A percentile compares a stretch with the other conserved stretches of the same genome.
These are phyloP conservation scores for Aspergillus aculeatinus DNA, from an alignment of 2,329 filamentous ascomycete genomes.

Conservation along the genomic window DNA sequence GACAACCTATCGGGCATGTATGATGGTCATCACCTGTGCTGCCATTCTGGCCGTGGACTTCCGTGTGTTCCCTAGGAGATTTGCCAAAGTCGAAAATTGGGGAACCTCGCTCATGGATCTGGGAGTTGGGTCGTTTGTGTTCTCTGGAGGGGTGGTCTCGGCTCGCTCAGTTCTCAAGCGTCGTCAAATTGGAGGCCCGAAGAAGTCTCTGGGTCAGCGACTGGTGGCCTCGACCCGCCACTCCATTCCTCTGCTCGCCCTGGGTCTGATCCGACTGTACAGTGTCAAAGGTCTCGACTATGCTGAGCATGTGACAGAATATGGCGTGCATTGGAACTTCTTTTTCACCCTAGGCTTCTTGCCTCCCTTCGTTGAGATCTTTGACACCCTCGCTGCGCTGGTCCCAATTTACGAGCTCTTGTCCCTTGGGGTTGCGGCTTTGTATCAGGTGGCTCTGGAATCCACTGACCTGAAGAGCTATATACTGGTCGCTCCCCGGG, in stretches of 20 bases:
- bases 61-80: slow-evolving; percentile 83
- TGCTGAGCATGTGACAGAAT: slow-evolving; percentile 94
- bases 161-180: slow-evolving; percentile 77
- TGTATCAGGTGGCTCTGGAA: slow-evolving; percentile 76
- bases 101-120: slow-evolving; percentile 98
- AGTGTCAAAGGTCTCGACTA: slow-evolving; percentile 95
- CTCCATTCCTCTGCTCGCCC: slow-evolving; percentile 74
- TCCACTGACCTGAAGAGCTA: slow-evolving; percentile 76
- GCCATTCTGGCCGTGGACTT: slow-evolving; percentile 98
- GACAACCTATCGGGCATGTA: slow-evolving; percentile 83
- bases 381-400: slow-evolving; percentile 68
- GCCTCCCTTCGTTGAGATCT: slow-evolving; percentile 82
- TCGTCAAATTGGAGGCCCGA: slow-evolving; percentile 51
- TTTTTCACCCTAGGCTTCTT: slow-evolving; percentile 93
- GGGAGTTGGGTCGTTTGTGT: slow-evolving; percentile 96
- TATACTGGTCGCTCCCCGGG: slow-evolving; percentile 76
- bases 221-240: slow-evolving; percentile 70
- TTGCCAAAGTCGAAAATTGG: slow-evolving; percentile 99
- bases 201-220: slow-evolving; percentile 50
- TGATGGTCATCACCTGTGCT: slow-evolving; percentile 87
- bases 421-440: slow-evolving; percentile 64
- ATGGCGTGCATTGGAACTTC: slow-evolving; percentile 99
- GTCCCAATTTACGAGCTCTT: slow-evolving; percentile 76
- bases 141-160: slow-evolving; percentile 86
- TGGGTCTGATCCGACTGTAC: slow-evolving; percentile 78